Evolutionary conservation across 2,329 filamentous ascomycete species (phyloP).

Genomic region (Paraconiothyrium sp.): DNA sequence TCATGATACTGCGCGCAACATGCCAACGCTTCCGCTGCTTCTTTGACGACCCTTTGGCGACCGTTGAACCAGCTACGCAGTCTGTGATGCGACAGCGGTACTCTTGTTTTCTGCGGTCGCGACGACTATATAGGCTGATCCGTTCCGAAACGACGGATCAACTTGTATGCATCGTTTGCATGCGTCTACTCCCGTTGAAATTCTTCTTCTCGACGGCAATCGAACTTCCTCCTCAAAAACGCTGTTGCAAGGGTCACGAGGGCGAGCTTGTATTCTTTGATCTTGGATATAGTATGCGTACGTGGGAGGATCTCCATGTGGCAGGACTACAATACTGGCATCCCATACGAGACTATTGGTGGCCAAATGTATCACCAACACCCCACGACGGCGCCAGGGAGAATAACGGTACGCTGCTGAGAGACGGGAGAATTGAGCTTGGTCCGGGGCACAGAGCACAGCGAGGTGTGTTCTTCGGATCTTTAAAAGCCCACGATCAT

Average conservation of each 20-base stretch:
- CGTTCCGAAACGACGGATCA: not conserved
- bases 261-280: not conserved
- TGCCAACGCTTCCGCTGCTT: conserved; percentile 1
- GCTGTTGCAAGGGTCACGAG: not conserved
- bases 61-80: not conserved
- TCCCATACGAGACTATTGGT: not conserved
- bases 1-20: not conserved
- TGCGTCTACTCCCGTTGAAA: not conserved
- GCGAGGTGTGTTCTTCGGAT: not conserved
- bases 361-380: not conserved
- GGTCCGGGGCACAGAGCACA: not conserved
- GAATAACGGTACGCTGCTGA: not conserved
- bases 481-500: not conserved
- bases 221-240: not conserved
- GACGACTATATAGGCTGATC: not conserved
- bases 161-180: not conserved
- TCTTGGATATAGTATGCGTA: not conserved
- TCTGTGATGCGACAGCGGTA: not conserved
- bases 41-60: not conserved
- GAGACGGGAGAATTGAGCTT: not conserved
- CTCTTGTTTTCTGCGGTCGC: not conserved
- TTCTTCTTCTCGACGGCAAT: not conserved
- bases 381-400: too few relatives aligned
- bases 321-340: not conserved
- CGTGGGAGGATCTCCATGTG: not conserved